These are phyloP conservation scores for Penicillium crustosum DNA, from an alignment of 2,329 filamentous ascomycete species.

Conservation along the genomic window DNA sequence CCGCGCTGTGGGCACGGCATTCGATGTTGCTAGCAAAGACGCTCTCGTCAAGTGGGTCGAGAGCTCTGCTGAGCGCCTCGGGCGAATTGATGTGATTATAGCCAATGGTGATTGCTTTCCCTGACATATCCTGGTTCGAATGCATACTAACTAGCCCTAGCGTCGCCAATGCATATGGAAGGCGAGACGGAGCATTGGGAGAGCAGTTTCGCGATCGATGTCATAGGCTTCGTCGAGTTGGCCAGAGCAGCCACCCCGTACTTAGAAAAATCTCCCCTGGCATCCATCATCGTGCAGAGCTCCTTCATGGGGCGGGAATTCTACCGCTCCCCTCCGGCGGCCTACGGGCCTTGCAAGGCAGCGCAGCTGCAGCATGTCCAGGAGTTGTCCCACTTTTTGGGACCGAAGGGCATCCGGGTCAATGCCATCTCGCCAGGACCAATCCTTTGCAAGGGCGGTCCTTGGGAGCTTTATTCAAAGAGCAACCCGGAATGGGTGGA, in stretches of 20 bases:
- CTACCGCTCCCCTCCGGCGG: slow-evolving; percentile 21
- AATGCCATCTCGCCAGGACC: background rate
- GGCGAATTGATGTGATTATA: background rate
- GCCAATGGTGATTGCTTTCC: background rate
- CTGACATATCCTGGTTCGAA: background rate
- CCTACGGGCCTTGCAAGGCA: slow-evolving; percentile 25
- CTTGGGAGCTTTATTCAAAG: background rate
- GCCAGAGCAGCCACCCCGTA: background rate
- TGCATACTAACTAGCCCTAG: background rate
- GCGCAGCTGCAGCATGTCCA: slow-evolving; percentile 26
- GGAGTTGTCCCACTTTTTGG: slow-evolving; percentile 13
- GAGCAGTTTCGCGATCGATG: background rate
- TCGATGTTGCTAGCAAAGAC: background rate
- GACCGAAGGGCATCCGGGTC: background rate
- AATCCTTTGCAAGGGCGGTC: background rate
- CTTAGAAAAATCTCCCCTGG: background rate
- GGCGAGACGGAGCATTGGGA: background rate
- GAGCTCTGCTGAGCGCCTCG: background rate
- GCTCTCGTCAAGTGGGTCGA: background rate
- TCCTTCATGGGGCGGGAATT: slow-evolving; percentile 40
- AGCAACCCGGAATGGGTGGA: background rate
- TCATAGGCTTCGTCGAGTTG: background rate
- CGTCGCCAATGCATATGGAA: background rate
- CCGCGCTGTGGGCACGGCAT: background rate
- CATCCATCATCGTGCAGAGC: background rate